These are phyloP conservation scores for Cystofilobasidium bisporidii DNA, from an alignment of 768 basidiomycete species.

Conservation along the genomic window DNA sequence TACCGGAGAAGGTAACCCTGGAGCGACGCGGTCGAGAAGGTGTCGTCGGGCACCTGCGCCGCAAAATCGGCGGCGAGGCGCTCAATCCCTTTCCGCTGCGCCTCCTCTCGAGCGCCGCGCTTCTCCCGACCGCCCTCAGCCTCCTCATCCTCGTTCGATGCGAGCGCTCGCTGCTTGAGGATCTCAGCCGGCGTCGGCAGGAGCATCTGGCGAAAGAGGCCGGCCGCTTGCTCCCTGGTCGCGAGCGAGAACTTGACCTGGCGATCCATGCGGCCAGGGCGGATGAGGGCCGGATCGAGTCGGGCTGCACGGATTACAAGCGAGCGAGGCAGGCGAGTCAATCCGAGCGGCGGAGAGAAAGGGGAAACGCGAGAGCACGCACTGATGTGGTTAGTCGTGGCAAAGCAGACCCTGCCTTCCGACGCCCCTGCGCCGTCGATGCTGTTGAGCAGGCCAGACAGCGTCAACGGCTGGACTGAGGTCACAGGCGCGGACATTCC, in stretches of 20 bases:
- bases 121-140: constrained; percentile 31
- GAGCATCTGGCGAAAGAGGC: constrained; percentile 52
- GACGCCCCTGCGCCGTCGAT: constrained; percentile 69
- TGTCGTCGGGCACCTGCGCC: not conserved
- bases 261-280: constrained; percentile 71
- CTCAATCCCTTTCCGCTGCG: constrained; percentile 49
- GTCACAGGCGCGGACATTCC: not conserved
- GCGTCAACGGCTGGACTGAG: constrained; percentile 43
- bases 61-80: constrained; percentile 2
- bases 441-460: constrained; percentile 68
- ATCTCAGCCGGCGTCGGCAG: constrained; percentile 26
- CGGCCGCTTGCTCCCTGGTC: constrained; percentile 56
- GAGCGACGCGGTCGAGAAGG: constrained; percentile 46
- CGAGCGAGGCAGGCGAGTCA: not conserved
- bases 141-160: constrained; percentile 14
- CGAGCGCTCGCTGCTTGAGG: constrained; percentile 14
- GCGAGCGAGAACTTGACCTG: constrained; percentile 70
- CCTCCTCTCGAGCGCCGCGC: constrained; percentile 57
- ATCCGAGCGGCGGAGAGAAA: not conserved
- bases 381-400: constrained; percentile 46
- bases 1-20: constrained; percentile 71
- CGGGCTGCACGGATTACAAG: constrained; percentile 57
- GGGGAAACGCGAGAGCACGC: not conserved
- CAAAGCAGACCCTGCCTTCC: constrained; percentile 70
- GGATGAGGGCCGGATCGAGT: constrained; percentile 63